A percentile compares a stretch with the other conserved stretches of the same genome.
These are phyloP conservation scores for Fonsecaea nubica DNA, from an alignment of 2,329 filamentous ascomycete genomes.

Conservation along the genomic window DNA sequence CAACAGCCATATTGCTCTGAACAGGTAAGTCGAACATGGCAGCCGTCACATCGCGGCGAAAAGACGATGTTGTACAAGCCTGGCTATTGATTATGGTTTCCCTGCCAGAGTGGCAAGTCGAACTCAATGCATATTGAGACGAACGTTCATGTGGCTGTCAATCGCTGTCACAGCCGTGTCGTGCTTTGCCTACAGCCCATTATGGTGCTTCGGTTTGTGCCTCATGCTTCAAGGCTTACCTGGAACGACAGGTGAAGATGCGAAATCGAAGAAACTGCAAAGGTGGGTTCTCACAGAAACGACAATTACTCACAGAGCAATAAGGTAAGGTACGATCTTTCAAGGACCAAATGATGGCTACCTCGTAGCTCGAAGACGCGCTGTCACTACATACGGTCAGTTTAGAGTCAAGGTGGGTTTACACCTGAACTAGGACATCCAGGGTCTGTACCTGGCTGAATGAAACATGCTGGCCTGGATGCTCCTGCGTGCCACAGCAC, in stretches of 20 bases:
- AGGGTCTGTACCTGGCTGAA: background rate
- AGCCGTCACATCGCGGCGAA: background rate
- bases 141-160: background rate
- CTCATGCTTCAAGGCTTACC: background rate
- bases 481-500: background rate
- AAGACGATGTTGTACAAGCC: background rate
- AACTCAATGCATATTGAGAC: background rate
- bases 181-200: background rate
- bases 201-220: background rate
- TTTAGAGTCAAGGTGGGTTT: background rate
- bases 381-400: background rate
- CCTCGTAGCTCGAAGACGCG: background rate
- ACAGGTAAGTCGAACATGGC: conserved; percentile 6
- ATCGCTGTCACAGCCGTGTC: background rate
- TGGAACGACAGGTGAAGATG: background rate
- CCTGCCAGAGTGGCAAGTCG: background rate
- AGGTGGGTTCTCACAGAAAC: background rate
- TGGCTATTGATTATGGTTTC: background rate
- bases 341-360: background rate
- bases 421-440: background rate
- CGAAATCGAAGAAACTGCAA: background rate
- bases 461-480: background rate
- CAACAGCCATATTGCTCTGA: background rate
- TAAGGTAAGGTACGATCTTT: background rate
- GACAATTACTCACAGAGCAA: background rate